A percentile compares a stretch with the other conserved stretches of the same genome.
Conservation (phyloP, 345 rosid species). For the Salix dunnii region DNA sequence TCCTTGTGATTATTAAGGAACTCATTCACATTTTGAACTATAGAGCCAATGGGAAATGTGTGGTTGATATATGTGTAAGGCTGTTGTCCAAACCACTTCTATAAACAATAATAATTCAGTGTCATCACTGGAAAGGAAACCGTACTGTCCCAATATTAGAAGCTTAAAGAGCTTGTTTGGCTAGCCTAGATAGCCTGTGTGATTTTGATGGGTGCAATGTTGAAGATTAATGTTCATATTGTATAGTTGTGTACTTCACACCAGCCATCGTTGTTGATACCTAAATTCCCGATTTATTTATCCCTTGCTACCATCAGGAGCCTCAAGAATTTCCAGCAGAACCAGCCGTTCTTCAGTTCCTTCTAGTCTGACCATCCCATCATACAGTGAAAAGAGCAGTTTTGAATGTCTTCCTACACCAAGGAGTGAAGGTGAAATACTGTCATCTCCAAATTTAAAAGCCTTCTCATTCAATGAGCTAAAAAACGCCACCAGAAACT, state of each 20-base stretch:
- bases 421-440: constrained; percentile 86
- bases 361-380: constrained; percentile 57
- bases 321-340: constrained; percentile 64
- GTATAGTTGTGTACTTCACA: neutral
- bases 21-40: neutral
- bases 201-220: neutral
- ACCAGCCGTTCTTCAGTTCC: constrained; percentile 66
- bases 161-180: neutral
- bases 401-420: constrained; percentile 66
- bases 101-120: neutral
- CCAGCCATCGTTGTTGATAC: neutral
- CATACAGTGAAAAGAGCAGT: constrained; percentile 50
- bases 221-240: neutral
- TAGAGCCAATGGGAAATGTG: neutral
- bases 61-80: neutral
- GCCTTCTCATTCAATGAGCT: constrained; percentile 74
- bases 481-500: constrained; percentile 84
- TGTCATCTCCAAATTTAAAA: constrained; percentile 84
- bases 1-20: neutral
- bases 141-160: neutral
- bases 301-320: constrained; percentile 38
- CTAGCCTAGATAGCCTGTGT: neutral
- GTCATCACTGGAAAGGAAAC: neutral
- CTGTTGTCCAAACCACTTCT: neutral
- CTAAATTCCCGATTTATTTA: neutral